phyloP scores from a whole-genome alignment of 805 yeast genomes.

The Schwanniomyces yamadae region DNA sequence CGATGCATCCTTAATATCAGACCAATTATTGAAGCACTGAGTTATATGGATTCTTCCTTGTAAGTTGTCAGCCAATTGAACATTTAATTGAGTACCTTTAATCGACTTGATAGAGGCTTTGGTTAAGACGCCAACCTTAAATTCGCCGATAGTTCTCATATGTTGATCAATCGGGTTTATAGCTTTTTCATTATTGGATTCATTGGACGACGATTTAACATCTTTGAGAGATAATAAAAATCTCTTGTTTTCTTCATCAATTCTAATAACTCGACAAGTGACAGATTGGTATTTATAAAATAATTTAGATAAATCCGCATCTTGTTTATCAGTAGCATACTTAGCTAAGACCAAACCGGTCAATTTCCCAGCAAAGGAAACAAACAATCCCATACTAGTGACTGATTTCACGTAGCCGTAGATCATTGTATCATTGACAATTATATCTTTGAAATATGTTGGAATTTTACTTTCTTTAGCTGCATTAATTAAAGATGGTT shows the following conservation, averaged over 20 bases:
- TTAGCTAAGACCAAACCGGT: constrained; percentile 82
- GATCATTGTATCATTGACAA: constrained; percentile 40
- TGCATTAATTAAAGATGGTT: constrained; percentile 64
- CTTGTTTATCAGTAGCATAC: constrained; percentile 55
- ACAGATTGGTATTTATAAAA: constrained; percentile 72
- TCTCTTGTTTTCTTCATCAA: constrained; percentile 68
- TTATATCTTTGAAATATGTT: constrained; percentile 54
- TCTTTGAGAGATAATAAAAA: constrained; percentile 64
- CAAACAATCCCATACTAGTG: constrained; percentile 79
- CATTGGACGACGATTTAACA: constrained; percentile 15
- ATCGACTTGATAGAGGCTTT: constrained; percentile 60
- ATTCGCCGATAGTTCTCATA: constrained; percentile 50
- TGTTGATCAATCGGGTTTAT: constrained; percentile 62
- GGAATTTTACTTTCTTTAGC: constrained; percentile 60
- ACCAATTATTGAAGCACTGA: constrained; percentile 55
- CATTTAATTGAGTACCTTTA: constrained; percentile 71
- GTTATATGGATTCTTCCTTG: constrained; percentile 80
- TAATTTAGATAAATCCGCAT: constrained; percentile 50
- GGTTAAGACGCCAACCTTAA: constrained; percentile 58
- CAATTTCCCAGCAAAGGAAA: constrained; percentile 74
- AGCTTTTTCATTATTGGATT: constrained; percentile 28
- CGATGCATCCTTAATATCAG: constrained; percentile 55
- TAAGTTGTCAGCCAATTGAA: constrained; percentile 71
- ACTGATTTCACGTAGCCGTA: constrained; percentile 78
- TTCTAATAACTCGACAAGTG: constrained; percentile 59